Base-by-base conservation (phyloP, 1,284 basidiomycete species). In the Melampsora larici-populina region DNA sequence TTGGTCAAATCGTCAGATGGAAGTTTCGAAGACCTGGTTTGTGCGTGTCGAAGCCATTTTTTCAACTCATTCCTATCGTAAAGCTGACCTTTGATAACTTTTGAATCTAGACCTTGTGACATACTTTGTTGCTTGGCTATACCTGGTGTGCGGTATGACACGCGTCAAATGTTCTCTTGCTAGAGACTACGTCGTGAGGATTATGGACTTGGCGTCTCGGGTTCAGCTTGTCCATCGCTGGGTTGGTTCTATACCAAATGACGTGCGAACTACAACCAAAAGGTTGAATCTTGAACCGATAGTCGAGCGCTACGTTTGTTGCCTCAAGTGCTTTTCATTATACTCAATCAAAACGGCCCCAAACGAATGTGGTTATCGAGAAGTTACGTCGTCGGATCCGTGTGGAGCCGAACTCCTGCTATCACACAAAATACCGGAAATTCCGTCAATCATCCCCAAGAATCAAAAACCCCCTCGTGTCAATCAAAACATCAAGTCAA, bases 251-350 rank as follows among this genome's bases (percentile, higher is more conserved):
- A 24, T 55, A 21, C 51, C 51, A 5, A 55, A 13, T 5, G 62
- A 64, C 26, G 62, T 33, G 21, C 62, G 29, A 64, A 64, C 62
- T 21, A 64, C 26, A 8, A 64, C 31, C 6, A 64, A 64, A 33
- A 3, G 29, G 26, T 36, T 64, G 8, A 6, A 26, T 26, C 62
- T 64, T 26, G 62, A 64, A 8, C 5, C 31, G 5, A 26, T 6
- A 64, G 7, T 64, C 26, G 62, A 64, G 24, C 29, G 31, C 62
- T 64, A 8, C 18, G 62, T 64, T 4, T 64, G 62, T 64, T 64
- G 62, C 29, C 2, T 21, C 62, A 64, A 64, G 62, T 64, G 62
- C 31, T 64, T 21, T 33, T 64, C 62, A 6, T 33, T 64, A 18
- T 33, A 64, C 24, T 4, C 17, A 3, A 18, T 33, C 17, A 21